phyloP scores from a whole-genome alignment of 2,329 filamentous ascomycete species.

The Colletotrichum shisoi region DNA sequence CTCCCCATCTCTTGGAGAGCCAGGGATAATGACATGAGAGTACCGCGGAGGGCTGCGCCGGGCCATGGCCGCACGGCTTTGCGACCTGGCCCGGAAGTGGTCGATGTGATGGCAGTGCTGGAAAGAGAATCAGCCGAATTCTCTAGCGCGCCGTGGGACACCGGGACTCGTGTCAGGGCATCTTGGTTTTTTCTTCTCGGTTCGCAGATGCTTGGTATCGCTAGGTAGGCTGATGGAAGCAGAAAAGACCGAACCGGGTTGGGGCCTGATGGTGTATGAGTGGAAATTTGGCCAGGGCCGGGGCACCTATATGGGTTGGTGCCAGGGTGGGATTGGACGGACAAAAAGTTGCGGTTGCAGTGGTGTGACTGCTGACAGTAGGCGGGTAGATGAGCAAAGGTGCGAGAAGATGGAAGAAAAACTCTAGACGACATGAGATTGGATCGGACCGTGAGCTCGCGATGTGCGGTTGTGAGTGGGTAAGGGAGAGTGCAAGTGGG shows the following conservation, averaged over 20 bases:
- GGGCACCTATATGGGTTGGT: constrained; percentile 13
- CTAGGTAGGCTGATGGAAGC: background rate
- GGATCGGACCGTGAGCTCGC: background rate
- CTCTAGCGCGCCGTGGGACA: constrained; percentile 13
- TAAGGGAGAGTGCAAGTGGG: background rate
- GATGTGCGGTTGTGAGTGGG: background rate
- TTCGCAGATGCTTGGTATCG: background rate
- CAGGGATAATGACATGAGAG: background rate
- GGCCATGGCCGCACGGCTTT: background rate
- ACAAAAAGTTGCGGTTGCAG: background rate
- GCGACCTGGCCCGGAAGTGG: background rate
- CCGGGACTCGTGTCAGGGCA: constrained; percentile 23
- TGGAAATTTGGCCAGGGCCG: background rate
- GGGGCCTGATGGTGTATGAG: constrained; percentile 1
- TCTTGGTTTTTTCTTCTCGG: background rate
- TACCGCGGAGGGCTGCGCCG: constrained; percentile 5
- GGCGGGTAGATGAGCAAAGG: constrained; percentile 36
- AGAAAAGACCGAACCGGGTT: background rate
- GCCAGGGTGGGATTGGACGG: constrained; percentile 22
- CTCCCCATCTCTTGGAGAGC: background rate
- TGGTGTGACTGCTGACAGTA: constrained; percentile 30
- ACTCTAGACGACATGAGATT: constrained; percentile 23
- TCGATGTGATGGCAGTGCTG: constrained; percentile 34
- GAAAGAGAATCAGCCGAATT: constrained; percentile 30
- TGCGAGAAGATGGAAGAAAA: constrained; percentile 3